A percentile compares a stretch with the other conserved stretches of the same genome.
Conservation (phyloP, 768 basidiomycete species). For the Kwoniella dejecticola region DNA sequence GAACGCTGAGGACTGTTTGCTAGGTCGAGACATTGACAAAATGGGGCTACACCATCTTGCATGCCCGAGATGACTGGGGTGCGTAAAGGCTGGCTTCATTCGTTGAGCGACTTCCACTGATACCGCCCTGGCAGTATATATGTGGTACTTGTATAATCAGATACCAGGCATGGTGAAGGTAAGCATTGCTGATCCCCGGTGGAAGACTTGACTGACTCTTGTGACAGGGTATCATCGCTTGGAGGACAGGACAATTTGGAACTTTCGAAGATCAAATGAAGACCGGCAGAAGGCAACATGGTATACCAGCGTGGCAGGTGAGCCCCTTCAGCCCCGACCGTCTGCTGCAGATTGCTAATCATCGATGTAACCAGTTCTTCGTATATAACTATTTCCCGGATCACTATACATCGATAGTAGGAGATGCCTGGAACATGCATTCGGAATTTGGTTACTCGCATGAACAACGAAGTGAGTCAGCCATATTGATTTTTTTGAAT, state of each 20-base stretch:
- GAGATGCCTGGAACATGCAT: slow-evolving; percentile 24
- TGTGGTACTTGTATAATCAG: slow-evolving; percentile 22
- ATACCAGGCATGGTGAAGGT: slow-evolving; percentile 27
- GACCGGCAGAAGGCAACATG: slow-evolving; percentile 12
- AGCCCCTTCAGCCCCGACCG: too few relatives aligned
- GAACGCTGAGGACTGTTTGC: background rate
- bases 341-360: too few relatives aligned
- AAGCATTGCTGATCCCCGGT: background rate
- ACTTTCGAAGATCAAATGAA: slow-evolving; percentile 18
- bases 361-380: slow-evolving; percentile 12
- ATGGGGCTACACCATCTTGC: slow-evolving; percentile 22
- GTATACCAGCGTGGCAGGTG: slow-evolving; percentile 27
- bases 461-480: slow-evolving; percentile 17
- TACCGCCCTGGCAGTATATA: slow-evolving; percentile 9
- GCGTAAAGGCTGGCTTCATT: too few relatives aligned
- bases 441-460: slow-evolving; percentile 20
- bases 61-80: slow-evolving; percentile 29
- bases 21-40: slow-evolving; percentile 11
- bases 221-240: slow-evolving; percentile 16
- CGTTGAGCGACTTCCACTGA: too few relatives aligned
- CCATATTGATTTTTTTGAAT: too few relatives aligned
- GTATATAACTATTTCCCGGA: slow-evolving; percentile 27
- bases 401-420: slow-evolving; percentile 18
- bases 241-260: slow-evolving; percentile 14
- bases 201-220: background rate